Conservation (phyloP, 2,329 filamentous ascomycete species). For the Lecanosticta acicola region DNA sequence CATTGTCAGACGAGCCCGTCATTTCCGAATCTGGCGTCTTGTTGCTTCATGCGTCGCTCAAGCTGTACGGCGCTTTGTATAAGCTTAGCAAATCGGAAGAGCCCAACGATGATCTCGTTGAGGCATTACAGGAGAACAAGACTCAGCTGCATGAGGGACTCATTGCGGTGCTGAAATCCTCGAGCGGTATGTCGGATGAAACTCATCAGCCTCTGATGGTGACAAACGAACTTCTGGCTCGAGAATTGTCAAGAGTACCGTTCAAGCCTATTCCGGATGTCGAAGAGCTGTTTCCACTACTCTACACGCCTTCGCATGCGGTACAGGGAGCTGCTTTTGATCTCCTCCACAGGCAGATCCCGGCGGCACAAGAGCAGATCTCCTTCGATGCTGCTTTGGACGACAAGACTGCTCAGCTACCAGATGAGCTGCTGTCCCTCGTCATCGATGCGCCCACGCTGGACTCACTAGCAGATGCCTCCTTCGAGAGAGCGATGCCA, state of each 20-base stretch:
- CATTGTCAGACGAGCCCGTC: conserved; percentile 1
- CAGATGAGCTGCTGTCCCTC: conserved; percentile 78
- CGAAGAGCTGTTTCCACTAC: conserved; percentile 65
- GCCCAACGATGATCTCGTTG: conserved; percentile 78
- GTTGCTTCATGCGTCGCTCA: conserved; percentile 64
- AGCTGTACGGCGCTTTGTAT: conserved; percentile 60
- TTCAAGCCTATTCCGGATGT: conserved; percentile 48
- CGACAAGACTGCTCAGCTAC: conserved; percentile 66
- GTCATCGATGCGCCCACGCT: conserved; percentile 71
- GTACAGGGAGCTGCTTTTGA: conserved; percentile 77
- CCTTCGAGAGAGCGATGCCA: conserved; percentile 62
- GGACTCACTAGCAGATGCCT: conserved; percentile 59
- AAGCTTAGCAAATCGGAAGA: conserved; percentile 53
- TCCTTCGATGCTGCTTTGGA: conserved; percentile 71
- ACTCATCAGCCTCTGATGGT: conserved; percentile 65
- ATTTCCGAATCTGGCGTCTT: conserved; percentile 23
- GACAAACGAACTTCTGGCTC: conserved; percentile 67
- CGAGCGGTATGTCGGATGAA: conserved; percentile 44
- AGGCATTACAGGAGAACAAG: conserved; percentile 62
- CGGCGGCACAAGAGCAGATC: conserved; percentile 69
- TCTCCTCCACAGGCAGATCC: conserved; percentile 74
- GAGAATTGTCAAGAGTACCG: conserved; percentile 61
- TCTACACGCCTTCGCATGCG: conserved; percentile 67
- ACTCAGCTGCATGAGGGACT: conserved; percentile 53
- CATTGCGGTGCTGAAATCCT: conserved; percentile 55